These are phyloP conservation scores for Skeletonema menzelii DNA, from an alignment of 108 stramenopile genomes.

Conservation along the genomic window DNA sequence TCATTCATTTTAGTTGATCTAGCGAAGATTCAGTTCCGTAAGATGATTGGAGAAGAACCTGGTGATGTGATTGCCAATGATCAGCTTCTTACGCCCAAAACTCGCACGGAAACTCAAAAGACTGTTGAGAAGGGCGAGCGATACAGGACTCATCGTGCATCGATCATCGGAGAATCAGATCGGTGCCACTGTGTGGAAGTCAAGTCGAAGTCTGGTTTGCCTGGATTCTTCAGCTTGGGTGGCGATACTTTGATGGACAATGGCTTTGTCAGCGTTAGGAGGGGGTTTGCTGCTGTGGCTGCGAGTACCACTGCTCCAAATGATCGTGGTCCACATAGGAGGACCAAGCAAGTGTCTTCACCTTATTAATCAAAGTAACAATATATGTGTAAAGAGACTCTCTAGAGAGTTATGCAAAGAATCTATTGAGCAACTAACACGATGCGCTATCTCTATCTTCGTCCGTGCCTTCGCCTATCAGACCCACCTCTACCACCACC, in stretches of 20 bases:
- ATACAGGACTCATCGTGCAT: constrained; percentile 49
- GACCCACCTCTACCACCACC: constrained; percentile 6
- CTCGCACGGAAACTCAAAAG: constrained; percentile 47
- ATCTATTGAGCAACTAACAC: neutral
- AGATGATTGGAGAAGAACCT: constrained; percentile 52
- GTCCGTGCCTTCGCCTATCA: constrained; percentile 2
- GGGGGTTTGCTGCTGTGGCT: too few species aligned
- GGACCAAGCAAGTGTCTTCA: neutral
- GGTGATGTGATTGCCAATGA: constrained; percentile 57
- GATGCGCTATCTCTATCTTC: neutral
- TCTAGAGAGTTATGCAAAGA: neutral
- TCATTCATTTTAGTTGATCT: constrained; percentile 57
- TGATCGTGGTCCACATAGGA: neutral
- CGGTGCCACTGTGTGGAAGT: neutral
- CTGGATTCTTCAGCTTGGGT: neutral
- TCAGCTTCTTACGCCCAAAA: constrained; percentile 36
- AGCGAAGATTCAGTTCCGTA: constrained; percentile 46
- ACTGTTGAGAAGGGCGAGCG: constrained; percentile 38
- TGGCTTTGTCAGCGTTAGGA: too few species aligned
- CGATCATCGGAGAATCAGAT: neutral
- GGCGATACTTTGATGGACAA: neutral
- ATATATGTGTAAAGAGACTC: neutral
- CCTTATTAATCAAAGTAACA: neutral
- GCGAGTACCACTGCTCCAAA: too few species aligned
- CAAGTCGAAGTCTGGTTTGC: neutral